Evolutionary conservation across 2,329 filamentous ascomycete genomes (phyloP).

Genomic region (Bisporella sp.): DNA sequence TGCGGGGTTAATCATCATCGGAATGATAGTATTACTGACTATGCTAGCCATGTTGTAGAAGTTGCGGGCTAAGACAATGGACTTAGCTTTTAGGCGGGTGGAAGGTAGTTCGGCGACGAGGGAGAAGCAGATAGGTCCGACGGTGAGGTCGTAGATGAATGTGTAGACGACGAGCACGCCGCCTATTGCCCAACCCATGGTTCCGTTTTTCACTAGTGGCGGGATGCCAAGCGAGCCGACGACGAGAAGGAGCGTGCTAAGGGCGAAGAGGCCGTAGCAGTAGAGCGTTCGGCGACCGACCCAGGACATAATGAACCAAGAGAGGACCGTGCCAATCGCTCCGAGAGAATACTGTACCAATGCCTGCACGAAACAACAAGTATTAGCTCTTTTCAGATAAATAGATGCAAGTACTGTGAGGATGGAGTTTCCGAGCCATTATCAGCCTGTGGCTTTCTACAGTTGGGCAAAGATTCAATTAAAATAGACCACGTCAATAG

Average conservation of each 20-base stretch:
- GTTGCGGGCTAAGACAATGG: constrained; percentile 74
- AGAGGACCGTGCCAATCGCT: constrained; percentile 41
- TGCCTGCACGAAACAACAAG: too few species aligned
- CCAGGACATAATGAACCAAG: constrained; percentile 39
- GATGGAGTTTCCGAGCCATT: too few species aligned
- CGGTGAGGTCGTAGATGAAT: constrained; percentile 60
- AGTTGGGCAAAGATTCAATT: too few species aligned
- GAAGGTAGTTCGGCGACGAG: constrained; percentile 78
- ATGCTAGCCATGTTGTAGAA: constrained; percentile 50
- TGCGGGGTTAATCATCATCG: constrained; percentile 58
- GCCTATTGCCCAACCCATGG: constrained; percentile 36
- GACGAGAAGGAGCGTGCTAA: constrained; percentile 70
- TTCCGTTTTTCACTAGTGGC: constrained; percentile 14
- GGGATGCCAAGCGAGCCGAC: constrained; percentile 46
- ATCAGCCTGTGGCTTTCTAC: too few species aligned
- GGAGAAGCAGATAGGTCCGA: constrained; percentile 83
- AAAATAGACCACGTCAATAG: too few species aligned
- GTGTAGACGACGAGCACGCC: constrained; percentile 41
- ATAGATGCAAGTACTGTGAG: too few species aligned
- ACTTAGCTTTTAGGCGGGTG: constrained; percentile 81
- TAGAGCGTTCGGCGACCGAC: constrained; percentile 54
- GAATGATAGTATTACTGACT: constrained; percentile 47
- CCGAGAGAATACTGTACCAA: constrained; percentile 34
- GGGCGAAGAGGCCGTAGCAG: constrained; percentile 64
- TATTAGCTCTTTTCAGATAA: too few species aligned